Conservation (phyloP, 352 stramenopile species). For the Phytophthora nicotianae region DNA sequence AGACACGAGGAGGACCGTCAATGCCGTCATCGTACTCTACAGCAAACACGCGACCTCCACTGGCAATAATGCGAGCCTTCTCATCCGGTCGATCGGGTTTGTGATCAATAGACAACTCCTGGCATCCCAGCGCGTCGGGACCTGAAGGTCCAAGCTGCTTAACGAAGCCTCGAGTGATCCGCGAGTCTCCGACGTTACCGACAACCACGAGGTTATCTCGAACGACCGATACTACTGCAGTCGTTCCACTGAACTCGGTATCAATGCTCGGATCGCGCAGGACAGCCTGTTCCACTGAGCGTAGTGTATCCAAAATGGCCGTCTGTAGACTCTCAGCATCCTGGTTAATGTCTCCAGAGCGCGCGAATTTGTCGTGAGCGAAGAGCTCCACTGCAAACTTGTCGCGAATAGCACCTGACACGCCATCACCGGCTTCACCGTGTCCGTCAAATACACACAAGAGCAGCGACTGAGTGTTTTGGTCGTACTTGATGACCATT, state of each 20-base stretch:
- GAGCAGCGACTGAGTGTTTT: slow-evolving; percentile 91
- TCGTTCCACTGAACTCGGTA: slow-evolving; percentile 93
- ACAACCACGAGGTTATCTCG: slow-evolving; percentile 89
- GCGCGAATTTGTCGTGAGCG: slow-evolving; percentile 84
- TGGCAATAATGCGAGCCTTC: slow-evolving; percentile 94
- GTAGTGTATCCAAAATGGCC: slow-evolving; percentile 61
- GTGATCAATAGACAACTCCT: slow-evolving; percentile 97
- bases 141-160: slow-evolving; percentile 30
- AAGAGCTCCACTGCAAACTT: slow-evolving; percentile 92
- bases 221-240: slow-evolving; percentile 75
- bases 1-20: slow-evolving; percentile 97
- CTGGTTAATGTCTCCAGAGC: slow-evolving; percentile 51
- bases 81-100: slow-evolving; percentile 96
- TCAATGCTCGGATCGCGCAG: slow-evolving; percentile 92
- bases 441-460: slow-evolving; percentile 97
- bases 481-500: slow-evolving; percentile 95
- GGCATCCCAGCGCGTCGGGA: slow-evolving; percentile 39
- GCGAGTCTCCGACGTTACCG: slow-evolving; percentile 97
- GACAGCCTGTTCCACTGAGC: slow-evolving; percentile 78
- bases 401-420: slow-evolving; percentile 90
- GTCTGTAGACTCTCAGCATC: slow-evolving; percentile 66
- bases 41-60: slow-evolving; percentile 96
- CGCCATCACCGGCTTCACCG: slow-evolving; percentile 94
- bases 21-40: slow-evolving; percentile 99
- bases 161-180: slow-evolving; percentile 90